These are phyloP conservation scores for Lachnellula cervina DNA, from an alignment of 2,329 filamentous ascomycete species.

Conservation along the genomic window DNA sequence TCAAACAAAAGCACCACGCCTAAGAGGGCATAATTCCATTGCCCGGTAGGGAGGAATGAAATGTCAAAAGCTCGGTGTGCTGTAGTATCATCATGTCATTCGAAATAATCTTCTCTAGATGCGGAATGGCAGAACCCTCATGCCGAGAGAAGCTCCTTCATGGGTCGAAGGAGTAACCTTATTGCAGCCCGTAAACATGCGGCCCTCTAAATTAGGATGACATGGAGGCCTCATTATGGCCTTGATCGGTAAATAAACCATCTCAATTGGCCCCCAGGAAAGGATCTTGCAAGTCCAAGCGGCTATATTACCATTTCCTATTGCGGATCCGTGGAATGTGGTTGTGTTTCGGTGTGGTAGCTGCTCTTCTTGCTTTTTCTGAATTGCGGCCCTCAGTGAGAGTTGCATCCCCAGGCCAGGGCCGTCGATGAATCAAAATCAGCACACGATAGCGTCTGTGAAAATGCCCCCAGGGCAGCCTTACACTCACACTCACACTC, in stretches of 20 bases:
- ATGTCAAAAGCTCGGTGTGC: neutral
- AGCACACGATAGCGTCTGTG: neutral
- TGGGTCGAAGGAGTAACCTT: neutral
- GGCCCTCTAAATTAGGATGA: neutral
- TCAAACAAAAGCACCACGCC: neutral
- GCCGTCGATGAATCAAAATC: neutral
- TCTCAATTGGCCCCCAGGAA: neutral
- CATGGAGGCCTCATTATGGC: neutral
- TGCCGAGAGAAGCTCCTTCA: neutral
- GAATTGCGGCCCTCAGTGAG: neutral
- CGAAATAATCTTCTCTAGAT: neutral
- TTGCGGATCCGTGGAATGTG: neutral
- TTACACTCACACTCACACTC: neutral
- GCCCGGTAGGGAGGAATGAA: neutral
- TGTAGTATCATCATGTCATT: neutral
- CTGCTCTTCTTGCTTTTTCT: neutral
- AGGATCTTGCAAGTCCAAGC: neutral
- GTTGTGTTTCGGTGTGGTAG: neutral
- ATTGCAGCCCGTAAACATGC: neutral
- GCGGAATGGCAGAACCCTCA: neutral
- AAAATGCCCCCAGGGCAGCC: constrained; percentile 7
- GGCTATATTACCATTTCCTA: neutral
- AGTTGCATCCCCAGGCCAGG: neutral
- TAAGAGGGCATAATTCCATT: neutral
- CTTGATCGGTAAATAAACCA: neutral